Evolutionary conservation across 2,329 filamentous ascomycete genomes (phyloP).

Genomic region (Paecilomyces sp.): DNA sequence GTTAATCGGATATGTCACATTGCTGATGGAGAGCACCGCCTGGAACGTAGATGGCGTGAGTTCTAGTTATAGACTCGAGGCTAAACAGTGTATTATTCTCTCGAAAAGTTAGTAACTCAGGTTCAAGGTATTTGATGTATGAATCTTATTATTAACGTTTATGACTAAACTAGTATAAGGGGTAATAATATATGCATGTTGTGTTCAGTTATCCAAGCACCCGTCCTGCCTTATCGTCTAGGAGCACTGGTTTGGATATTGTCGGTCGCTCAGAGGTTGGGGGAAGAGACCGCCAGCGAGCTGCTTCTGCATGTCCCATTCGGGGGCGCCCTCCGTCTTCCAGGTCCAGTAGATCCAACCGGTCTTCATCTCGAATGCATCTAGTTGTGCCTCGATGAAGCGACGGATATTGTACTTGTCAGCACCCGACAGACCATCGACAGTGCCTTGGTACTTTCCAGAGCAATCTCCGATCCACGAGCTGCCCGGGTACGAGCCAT

Average conservation of each 20-base stretch:
- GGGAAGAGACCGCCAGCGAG: slow-evolving; percentile 42
- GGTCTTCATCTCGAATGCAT: slow-evolving; percentile 34
- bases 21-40: too few relatives aligned
- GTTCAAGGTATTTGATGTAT: neutral
- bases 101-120: neutral
- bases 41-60: neutral
- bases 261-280: slow-evolving; percentile 28
- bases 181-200: neutral
- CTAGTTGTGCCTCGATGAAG: slow-evolving; percentile 41
- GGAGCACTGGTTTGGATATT: slow-evolving; percentile 26
- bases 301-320: slow-evolving; percentile 42
- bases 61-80: neutral
- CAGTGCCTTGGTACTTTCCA: slow-evolving; percentile 42
- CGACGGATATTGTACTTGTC: slow-evolving; percentile 32
- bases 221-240: neutral
- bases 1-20: too few relatives aligned
- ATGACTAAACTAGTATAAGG: neutral
- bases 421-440: slow-evolving; percentile 32
- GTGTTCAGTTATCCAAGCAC: neutral
- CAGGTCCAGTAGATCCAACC: slow-evolving; percentile 47
- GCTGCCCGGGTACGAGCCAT: slow-evolving; percentile 45
- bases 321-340: slow-evolving; percentile 43
- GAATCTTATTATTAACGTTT: neutral
- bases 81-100: neutral
- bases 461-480: slow-evolving; percentile 48